Percentiles rank a stretch among this genome's conserved stretches.
Conservation (phyloP, 371 early-diverging fungal species). For the Chytridium lagenaria region DNA sequence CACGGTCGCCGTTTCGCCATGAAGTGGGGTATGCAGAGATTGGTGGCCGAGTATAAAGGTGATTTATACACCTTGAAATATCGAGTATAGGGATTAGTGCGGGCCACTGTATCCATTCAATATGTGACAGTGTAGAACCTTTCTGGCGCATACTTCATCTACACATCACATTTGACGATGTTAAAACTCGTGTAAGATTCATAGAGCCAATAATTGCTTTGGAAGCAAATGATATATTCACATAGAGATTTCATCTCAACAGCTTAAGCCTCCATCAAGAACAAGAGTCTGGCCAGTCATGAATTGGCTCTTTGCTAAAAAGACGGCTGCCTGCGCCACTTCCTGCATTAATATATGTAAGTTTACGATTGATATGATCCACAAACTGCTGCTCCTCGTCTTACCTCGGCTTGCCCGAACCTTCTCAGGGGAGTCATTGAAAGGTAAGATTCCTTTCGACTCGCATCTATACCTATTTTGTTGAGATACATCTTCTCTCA, state of each 20-base stretch:
- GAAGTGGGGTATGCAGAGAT: too few species aligned
- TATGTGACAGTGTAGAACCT: too few species aligned
- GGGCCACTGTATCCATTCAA: too few species aligned
- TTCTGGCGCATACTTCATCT: neutral
- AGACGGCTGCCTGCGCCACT: slow-evolving; percentile 70
- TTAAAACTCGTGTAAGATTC: too few species aligned
- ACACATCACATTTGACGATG: neutral
- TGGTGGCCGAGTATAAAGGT: too few species aligned
- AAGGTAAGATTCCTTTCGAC: slow-evolving; percentile 49
- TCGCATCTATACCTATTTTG: slow-evolving; percentile 45
- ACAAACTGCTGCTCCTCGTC: too few species aligned
- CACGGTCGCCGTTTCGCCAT: too few species aligned
- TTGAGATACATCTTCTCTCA: neutral
- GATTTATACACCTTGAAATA: too few species aligned
- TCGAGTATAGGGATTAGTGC: too few species aligned
- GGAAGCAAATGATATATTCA: too few species aligned
- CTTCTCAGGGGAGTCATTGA: slow-evolving; percentile 62
- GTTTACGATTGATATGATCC: neutral
- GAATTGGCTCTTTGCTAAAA: slow-evolving; percentile 69
- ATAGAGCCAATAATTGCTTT: too few species aligned
- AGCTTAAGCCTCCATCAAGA: slow-evolving; percentile 72
- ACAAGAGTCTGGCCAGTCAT: slow-evolving; percentile 75
- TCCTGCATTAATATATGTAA: slow-evolving; percentile 51
- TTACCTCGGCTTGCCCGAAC: slow-evolving; percentile 63
- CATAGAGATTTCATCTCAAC: slow-evolving; percentile 37